Base-by-base conservation (phyloP, 2,329 filamentous ascomycete species). In the Venturia nashicola region DNA sequence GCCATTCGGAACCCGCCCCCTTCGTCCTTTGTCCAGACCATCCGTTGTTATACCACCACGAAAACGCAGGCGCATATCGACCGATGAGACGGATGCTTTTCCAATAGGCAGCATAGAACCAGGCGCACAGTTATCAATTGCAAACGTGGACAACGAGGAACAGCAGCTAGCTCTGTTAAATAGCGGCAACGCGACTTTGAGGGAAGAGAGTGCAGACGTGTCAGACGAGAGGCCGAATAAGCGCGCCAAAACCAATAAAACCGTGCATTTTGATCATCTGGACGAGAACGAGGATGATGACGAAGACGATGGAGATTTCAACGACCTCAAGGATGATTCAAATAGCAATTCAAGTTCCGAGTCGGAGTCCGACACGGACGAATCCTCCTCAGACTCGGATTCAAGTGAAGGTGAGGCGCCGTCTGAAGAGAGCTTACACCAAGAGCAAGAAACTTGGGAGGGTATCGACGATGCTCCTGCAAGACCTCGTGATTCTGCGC, bases 1-100 rank as follows among this genome's bases (percentile, higher is more conserved):
- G 23, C 83, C 91, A 0, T 96, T 93, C 72, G 92, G 93, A 2
- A 83, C 87, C 65, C 86, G 88, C 0, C 85, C 85, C 70, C 76
- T 93, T 9, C 83, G 83, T 66, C 71, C 76, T 0, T 79, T 80
- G 8, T 80, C 80, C 65, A 82, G 91, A 59, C 91, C 91, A 0
- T 72, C 82, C 0, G 77, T 95, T 46, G 77, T 80, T 14, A 89
- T 95, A 18, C 89, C 89, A 0, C 86, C 91, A 0, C 82, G 86
- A 66, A 95, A 94, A 72, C 82, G 83, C 69, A 82, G 80, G 20
- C 55, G 39, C 20, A 42, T 59, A 12, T 46, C 66, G 18, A 39
- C n/a, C n/a, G 48, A 65, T n/a, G 64, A 64, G n/a, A 46, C 39
- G 18, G 62, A 60, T 40, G n/a, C 43, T 36, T 39, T 23, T 43